These are phyloP conservation scores for Fusarium transvaalense DNA, from an alignment of 2,329 filamentous ascomycete genomes.

Conservation along the genomic window DNA sequence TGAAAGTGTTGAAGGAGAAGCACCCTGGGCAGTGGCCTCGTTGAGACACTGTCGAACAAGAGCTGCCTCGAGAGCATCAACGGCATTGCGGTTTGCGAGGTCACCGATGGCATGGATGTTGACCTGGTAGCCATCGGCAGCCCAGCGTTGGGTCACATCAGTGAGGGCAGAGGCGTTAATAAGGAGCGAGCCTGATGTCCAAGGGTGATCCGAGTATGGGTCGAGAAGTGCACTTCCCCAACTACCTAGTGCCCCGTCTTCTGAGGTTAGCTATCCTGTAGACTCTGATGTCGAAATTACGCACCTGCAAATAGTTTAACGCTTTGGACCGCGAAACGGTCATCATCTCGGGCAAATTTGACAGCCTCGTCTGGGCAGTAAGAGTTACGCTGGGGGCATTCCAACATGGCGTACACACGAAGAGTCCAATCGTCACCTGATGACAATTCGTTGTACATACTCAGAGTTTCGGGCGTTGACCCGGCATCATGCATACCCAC, in stretches of 20 bases:
- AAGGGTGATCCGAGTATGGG: constrained; percentile 74
- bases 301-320: constrained; percentile 77
- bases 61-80: constrained; percentile 72
- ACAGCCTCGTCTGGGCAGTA: constrained; percentile 68
- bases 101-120: constrained; percentile 81
- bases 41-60: constrained; percentile 66
- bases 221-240: constrained; percentile 81
- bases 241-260: constrained; percentile 76
- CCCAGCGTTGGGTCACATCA: constrained; percentile 68
- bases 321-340: constrained; percentile 68
- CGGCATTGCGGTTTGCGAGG: constrained; percentile 72
- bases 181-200: constrained; percentile 73
- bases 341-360: constrained; percentile 59
- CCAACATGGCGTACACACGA: constrained; percentile 76
- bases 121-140: constrained; percentile 72
- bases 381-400: constrained; percentile 73
- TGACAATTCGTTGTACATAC: constrained; percentile 66
- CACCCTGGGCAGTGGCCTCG: constrained; percentile 40
- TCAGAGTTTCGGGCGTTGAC: constrained; percentile 66
- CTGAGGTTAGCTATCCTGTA: neutral
- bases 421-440: constrained; percentile 66
- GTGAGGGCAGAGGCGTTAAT: constrained; percentile 72
- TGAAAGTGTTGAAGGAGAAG: neutral
- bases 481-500: constrained; percentile 79
- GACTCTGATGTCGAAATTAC: constrained; percentile 24